A percentile compares a stretch with the other conserved stretches of the same genome.
phyloP scores from a whole-genome alignment of 495 filamentous ascomycete genomes.

The Hypoxylon rickii region DNA sequence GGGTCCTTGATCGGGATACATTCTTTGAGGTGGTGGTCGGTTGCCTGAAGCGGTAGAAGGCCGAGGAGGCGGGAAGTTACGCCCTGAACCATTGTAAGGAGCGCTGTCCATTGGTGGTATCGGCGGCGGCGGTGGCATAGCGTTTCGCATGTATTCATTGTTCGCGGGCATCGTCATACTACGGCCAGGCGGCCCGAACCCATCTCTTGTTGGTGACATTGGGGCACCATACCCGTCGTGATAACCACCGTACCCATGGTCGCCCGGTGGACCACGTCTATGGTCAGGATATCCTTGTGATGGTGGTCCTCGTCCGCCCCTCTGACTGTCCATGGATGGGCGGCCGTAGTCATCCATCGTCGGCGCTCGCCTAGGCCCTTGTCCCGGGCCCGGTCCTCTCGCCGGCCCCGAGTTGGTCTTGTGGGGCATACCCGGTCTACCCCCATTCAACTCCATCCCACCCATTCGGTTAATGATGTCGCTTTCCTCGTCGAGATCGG shows the following conservation, averaged over 20 bases:
- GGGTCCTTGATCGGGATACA: conserved; percentile 50
- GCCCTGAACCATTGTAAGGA: conserved; percentile 50
- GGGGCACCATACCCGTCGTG: conserved; percentile 41
- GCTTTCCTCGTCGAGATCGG: conserved; percentile 49
- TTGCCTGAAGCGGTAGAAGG: conserved; percentile 56
- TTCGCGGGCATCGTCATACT: conserved; percentile 60
- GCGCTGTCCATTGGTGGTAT: conserved; percentile 43
- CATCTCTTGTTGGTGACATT: conserved; percentile 35
- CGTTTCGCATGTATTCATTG: conserved; percentile 45
- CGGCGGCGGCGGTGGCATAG: conserved; percentile 37
- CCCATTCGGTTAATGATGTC: conserved; percentile 61
- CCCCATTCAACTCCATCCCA: conserved; percentile 59
- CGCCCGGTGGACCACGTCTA: conserved; percentile 45
- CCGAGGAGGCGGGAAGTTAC: conserved; percentile 49
- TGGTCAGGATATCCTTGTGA: conserved; percentile 48
- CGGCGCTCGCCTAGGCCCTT: conserved; percentile 41
- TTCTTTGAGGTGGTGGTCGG: conserved; percentile 50
- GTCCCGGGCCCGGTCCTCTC: conserved; percentile 40
- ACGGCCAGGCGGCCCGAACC: conserved; percentile 48
- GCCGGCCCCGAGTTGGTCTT: conserved; percentile 30
- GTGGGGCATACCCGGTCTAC: conserved; percentile 29
- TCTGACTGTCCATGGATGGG: conserved; percentile 39
- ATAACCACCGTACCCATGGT: conserved; percentile 43
- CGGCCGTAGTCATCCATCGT: conserved; percentile 41
- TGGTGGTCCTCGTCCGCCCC: conserved; percentile 43